These are phyloP conservation scores for Tubosaeta brunneosetosa DNA, from an alignment of 768 basidiomycete genomes.

Conservation along the genomic window DNA sequence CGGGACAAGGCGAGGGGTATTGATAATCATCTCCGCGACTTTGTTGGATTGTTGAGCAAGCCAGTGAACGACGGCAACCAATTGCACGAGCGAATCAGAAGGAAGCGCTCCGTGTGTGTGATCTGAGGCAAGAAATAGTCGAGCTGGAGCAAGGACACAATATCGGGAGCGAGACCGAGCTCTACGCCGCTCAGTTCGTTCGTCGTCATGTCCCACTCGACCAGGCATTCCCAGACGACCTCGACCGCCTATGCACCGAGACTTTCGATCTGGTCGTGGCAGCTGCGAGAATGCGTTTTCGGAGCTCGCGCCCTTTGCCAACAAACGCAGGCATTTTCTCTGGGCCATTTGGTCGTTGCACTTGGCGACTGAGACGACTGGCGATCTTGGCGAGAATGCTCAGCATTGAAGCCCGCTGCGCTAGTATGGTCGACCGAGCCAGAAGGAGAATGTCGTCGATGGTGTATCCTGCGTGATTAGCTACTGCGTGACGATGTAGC, in stretches of 20 bases:
- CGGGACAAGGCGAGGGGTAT: slow-evolving; percentile 48
- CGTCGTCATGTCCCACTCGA: slow-evolving; percentile 49
- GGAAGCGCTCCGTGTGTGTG: slow-evolving; percentile 42
- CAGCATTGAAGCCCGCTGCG: slow-evolving; percentile 81
- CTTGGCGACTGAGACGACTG: slow-evolving; percentile 27
- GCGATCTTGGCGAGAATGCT: slow-evolving; percentile 62
- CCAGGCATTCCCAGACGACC: slow-evolving; percentile 68
- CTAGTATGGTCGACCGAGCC: slow-evolving; percentile 73
- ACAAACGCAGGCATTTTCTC: slow-evolving; percentile 11
- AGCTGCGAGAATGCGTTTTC: slow-evolving; percentile 61
- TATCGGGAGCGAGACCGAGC: slow-evolving; percentile 16
- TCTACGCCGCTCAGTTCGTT: slow-evolving; percentile 43
- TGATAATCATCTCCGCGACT: slow-evolving; percentile 47
- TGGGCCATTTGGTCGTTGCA: neutral
- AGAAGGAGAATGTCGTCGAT: slow-evolving; percentile 80
- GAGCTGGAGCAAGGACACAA: slow-evolving; percentile 25
- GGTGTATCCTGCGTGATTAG: slow-evolving; percentile 78
- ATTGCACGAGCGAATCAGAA: slow-evolving; percentile 46
- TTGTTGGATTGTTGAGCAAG: slow-evolving; percentile 56
- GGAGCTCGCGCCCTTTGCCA: slow-evolving; percentile 39
- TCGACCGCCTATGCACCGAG: slow-evolving; percentile 67
- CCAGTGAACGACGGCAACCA: slow-evolving; percentile 56
- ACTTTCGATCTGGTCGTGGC: slow-evolving; percentile 62
- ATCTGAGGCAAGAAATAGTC: slow-evolving; percentile 51
- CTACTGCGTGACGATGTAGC: slow-evolving; percentile 85